Conservation (phyloP, 78 protist genomes). For the slime mould (Dictyostelium discoideum) region DNA sequence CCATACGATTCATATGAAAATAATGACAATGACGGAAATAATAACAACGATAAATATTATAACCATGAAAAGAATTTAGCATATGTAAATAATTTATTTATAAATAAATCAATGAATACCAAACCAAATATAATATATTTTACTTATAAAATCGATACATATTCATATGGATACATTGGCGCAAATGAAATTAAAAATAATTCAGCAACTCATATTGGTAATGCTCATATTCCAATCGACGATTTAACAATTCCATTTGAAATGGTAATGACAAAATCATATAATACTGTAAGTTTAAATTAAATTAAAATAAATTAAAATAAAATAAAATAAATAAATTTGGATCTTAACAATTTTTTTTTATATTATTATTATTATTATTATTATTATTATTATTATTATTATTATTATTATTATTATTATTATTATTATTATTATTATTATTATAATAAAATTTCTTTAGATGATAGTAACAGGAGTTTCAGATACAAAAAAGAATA, state of each 20-base stretch:
- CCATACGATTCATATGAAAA: not conserved
- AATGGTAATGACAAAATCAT: not conserved
- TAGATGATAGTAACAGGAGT: constrained; percentile 4
- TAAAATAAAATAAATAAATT: not conserved
- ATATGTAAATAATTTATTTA: not conserved
- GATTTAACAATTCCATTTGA: not conserved
- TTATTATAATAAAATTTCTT: no score
- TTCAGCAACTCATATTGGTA: not conserved
- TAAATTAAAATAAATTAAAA: not conserved
- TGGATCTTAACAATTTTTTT: not conserved
- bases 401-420: no score
- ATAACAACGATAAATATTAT: not conserved
- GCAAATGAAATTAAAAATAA: not conserved
- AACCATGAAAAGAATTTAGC: not conserved
- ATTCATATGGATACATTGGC: not conserved
- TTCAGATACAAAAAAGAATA: not conserved
- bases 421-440: no score
- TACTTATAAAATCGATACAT: not conserved
- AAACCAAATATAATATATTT: not conserved
- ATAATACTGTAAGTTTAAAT: constrained; percentile 1
- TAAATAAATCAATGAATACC: not conserved
- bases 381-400: no score
- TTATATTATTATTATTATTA: no score
- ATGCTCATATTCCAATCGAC: constrained; percentile 1
- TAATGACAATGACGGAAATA: not conserved